These are phyloP conservation scores for Daedalea quercina DNA, from an alignment of 768 basidiomycete species.

Conservation along the genomic window DNA sequence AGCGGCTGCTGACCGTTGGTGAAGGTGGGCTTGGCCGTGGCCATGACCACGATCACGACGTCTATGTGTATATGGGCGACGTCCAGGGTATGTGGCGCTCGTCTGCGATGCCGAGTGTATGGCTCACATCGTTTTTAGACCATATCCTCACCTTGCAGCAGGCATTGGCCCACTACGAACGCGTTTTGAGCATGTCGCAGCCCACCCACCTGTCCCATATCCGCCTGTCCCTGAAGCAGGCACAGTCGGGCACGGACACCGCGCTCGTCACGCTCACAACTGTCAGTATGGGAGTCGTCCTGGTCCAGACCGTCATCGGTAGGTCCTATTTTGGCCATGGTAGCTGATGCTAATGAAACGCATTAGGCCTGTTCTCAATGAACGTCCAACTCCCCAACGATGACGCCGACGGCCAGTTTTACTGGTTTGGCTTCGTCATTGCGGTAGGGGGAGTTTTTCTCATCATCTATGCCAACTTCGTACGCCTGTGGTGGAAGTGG, in stretches of 20 bases:
- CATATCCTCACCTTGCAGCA: conserved; percentile 87
- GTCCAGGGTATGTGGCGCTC: conserved; percentile 61
- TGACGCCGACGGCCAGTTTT: conserved; percentile 25
- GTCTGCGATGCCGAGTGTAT: neutral
- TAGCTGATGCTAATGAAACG: neutral
- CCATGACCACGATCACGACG: conserved; percentile 49
- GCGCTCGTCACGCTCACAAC: conserved; percentile 59
- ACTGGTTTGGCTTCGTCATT: conserved; percentile 52
- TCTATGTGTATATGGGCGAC: conserved; percentile 86
- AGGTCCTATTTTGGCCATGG: conserved; percentile 13
- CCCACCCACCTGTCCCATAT: conserved; percentile 81
- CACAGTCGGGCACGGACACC: conserved; percentile 58
- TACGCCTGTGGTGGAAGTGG: conserved; percentile 59
- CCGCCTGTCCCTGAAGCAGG: conserved; percentile 48
- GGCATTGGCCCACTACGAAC: conserved; percentile 79
- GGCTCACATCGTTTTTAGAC: conserved; percentile 42
- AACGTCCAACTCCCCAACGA: conserved; percentile 66
- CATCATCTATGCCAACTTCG: conserved; percentile 35
- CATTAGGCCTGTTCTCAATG: conserved; percentile 56
- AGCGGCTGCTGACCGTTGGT: conserved; percentile 49
- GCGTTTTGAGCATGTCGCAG: conserved; percentile 81
- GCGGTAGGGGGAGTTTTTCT: conserved; percentile 38
- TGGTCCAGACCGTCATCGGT: conserved; percentile 58
- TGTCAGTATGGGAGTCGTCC: conserved; percentile 62
- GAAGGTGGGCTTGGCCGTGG: conserved; percentile 29